Evolutionary conservation across 345 rosid species (phyloP).

Genomic region (Eucalyptus pumila): DNA sequence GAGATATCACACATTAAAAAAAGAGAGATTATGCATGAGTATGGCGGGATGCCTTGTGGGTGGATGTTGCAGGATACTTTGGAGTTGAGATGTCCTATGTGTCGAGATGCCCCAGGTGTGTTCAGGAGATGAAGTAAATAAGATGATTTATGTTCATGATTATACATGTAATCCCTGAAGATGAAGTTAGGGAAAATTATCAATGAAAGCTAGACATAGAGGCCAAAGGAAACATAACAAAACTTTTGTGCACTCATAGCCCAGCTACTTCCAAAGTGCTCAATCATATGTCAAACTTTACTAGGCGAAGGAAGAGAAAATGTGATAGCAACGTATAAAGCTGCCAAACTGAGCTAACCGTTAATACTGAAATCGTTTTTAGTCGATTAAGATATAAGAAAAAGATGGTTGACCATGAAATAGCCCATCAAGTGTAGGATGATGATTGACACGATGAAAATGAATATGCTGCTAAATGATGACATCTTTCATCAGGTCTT

Average conservation of each 20-base stretch:
- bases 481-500: neutral
- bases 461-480: neutral
- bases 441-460: neutral
- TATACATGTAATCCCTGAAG: too few species aligned
- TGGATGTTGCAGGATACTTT: too few species aligned
- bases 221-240: neutral
- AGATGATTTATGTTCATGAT: too few species aligned
- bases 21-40: too few species aligned
- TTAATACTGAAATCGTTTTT: neutral
- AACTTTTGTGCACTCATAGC: neutral
- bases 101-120: rapidly evolving
- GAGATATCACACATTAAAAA: too few species aligned
- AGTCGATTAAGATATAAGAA: neutral
- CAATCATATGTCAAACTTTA: neutral
- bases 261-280: neutral
- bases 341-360: neutral
- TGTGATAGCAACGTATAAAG: neutral
- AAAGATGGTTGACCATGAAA: neutral
- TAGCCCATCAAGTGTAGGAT: neutral
- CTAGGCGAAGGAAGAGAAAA: neutral
- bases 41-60: too few species aligned
- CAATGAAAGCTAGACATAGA: neutral
- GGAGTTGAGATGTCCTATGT: too few species aligned
- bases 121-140: too few species aligned
- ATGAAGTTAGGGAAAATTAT: neutral